Evolutionary conservation across 305 asterid species (phyloP).

Genomic region (Fraxinus angustifolia): DNA sequence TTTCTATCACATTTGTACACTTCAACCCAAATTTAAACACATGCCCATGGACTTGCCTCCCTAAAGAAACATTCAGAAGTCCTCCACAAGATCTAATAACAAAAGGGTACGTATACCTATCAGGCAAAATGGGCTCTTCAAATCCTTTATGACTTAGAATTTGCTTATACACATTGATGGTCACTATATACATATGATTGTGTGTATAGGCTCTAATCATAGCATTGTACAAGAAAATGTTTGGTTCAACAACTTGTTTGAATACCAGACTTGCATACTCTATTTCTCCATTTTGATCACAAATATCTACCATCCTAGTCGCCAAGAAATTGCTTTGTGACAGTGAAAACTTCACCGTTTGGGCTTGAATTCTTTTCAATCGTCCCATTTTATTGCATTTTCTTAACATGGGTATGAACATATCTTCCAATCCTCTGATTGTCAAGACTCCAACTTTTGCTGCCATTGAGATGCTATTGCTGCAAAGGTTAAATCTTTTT

Average conservation of each 20-base stretch:
- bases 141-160: constrained; percentile 32
- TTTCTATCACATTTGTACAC: constrained; percentile 36
- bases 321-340: constrained; percentile 72
- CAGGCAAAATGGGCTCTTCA: constrained; percentile 40
- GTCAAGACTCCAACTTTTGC: constrained; percentile 38
- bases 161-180: constrained; percentile 40
- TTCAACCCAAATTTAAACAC: constrained; percentile 50
- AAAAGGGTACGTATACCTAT: constrained; percentile 71
- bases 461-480: constrained; percentile 22
- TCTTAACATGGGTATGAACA: constrained; percentile 46
- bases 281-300: constrained; percentile 55
- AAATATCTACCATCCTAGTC: constrained; percentile 69
- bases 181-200: constrained; percentile 31
- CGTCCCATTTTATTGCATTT: constrained; percentile 37
- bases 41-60: constrained; percentile 66
- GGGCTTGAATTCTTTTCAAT: constrained; percentile 70
- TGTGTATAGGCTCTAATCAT: constrained; percentile 58
- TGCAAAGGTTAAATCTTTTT: background rate
- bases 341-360: constrained; percentile 53
- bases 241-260: constrained; percentile 50
- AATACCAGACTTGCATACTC: constrained; percentile 59
- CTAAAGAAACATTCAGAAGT: constrained; percentile 35
- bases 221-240: constrained; percentile 56
- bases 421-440: constrained; percentile 57
- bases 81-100: constrained; percentile 69